Percentiles rank a stretch among this genome's conserved stretches.
Conservation (phyloP, 2,329 filamentous ascomycete species). For the Fusarium nematophilum region DNA sequence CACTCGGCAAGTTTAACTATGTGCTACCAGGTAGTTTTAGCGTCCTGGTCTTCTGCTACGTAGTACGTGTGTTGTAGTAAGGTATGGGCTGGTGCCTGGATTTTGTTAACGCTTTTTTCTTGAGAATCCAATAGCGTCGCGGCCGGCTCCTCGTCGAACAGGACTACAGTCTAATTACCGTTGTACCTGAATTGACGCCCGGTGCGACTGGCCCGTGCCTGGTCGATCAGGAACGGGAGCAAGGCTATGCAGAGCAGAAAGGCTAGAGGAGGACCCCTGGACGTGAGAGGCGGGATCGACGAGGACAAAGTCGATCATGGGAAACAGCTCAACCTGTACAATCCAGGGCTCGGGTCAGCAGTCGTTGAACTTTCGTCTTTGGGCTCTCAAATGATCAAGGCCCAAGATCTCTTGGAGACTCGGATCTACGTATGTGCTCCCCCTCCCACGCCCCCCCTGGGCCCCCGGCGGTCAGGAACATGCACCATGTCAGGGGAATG, state of each 20-base stretch:
- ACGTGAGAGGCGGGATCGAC: slow-evolving; percentile 23
- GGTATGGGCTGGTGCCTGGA: too few relatives aligned
- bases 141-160: too few relatives aligned
- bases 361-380: neutral
- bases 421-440: too few relatives aligned
- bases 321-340: neutral
- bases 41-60: slow-evolving; percentile 10
- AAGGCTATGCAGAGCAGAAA: slow-evolving; percentile 22
- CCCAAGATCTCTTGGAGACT: neutral
- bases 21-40: too few relatives aligned
- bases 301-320: slow-evolving; percentile 29
- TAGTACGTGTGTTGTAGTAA: too few relatives aligned
- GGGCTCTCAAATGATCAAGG: neutral
- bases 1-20: too few relatives aligned
- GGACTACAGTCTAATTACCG: too few relatives aligned
- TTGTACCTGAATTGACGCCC: too few relatives aligned
- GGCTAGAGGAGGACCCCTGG: slow-evolving; percentile 23
- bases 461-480: slow-evolving; percentile 25
- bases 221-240: slow-evolving; percentile 30
- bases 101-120: too few relatives aligned
- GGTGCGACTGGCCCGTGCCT: slow-evolving; percentile 20
- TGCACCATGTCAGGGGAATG: slow-evolving; percentile 23
- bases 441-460: too few relatives aligned
- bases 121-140: too few relatives aligned
- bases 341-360: slow-evolving; percentile 22